phyloP scores from a whole-genome alignment of 768 basidiomycete genomes.

The Pleurotus giganteus region DNA sequence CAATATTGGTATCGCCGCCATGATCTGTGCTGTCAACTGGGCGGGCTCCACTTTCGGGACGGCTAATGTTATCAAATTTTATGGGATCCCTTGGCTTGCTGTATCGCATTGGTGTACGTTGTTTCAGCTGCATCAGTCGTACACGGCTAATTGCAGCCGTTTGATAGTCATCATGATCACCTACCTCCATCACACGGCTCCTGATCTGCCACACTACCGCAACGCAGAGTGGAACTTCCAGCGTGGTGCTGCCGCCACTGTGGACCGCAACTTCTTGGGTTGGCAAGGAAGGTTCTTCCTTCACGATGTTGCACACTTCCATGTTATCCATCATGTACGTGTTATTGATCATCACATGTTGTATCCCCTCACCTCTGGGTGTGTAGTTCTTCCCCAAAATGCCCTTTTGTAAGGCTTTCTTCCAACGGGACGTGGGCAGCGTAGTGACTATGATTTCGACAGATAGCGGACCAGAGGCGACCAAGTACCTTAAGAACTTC shows the following conservation, averaged over 20 bases:
- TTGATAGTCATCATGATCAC: constrained; percentile 44
- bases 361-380: constrained; percentile 14
- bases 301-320: constrained; percentile 45
- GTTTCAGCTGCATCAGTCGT: background rate
- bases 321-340: constrained; percentile 39
- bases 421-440: background rate
- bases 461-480: constrained; percentile 40
- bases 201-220: constrained; percentile 45
- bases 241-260: constrained; percentile 46
- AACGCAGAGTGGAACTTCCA: constrained; percentile 42
- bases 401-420: constrained; percentile 37
- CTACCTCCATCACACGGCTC: constrained; percentile 40
- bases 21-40: constrained; percentile 38
- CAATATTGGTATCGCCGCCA: constrained; percentile 52
- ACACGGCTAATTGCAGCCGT: constrained; percentile 1
- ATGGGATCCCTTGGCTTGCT: constrained; percentile 52
- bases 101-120: constrained; percentile 55
- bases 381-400: constrained; percentile 36
- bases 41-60: constrained; percentile 36
- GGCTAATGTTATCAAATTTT: constrained; percentile 43
- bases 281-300: constrained; percentile 51
- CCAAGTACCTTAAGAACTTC: constrained; percentile 31
- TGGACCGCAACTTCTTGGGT: constrained; percentile 45
- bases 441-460: background rate
- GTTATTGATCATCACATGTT: background rate